phyloP scores from a whole-genome alignment of 2,329 filamentous ascomycete genomes.

The Pseudomassariella vexata region DNA sequence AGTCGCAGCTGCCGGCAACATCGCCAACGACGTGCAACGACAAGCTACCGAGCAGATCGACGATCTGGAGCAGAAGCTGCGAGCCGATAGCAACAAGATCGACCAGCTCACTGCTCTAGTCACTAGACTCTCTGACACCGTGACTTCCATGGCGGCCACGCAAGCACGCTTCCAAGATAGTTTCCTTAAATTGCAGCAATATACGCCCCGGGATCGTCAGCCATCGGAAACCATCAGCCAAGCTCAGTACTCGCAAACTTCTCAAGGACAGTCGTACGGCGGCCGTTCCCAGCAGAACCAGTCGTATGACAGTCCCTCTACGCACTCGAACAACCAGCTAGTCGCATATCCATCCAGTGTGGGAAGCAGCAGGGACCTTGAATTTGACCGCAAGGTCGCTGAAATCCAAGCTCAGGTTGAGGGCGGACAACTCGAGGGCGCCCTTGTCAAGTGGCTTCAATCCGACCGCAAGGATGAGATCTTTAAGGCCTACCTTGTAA shows the following conservation, averaged over 20 bases:
- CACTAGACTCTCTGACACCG: slow-evolving; percentile 59
- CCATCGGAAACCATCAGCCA: slow-evolving; percentile 10
- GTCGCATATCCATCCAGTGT: slow-evolving; percentile 33
- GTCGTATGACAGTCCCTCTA: slow-evolving; percentile 21
- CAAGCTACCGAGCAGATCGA: slow-evolving; percentile 47
- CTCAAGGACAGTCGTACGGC: slow-evolving; percentile 23
- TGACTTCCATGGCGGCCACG: slow-evolving; percentile 62
- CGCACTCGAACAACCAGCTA: slow-evolving; percentile 27
- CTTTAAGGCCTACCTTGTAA: slow-evolving; percentile 50
- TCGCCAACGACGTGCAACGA: slow-evolving; percentile 63
- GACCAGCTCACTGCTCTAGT: slow-evolving; percentile 66
- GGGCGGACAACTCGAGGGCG: slow-evolving; percentile 55
- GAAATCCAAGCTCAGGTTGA: slow-evolving; percentile 58
- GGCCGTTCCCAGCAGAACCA: slow-evolving; percentile 11
- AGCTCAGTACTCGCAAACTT: slow-evolving; percentile 10
- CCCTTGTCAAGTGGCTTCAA: slow-evolving; percentile 63
- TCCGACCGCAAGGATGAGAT: slow-evolving; percentile 56
- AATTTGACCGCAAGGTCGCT: slow-evolving; percentile 50
- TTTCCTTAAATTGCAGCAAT: slow-evolving; percentile 51
- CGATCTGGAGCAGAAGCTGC: slow-evolving; percentile 43
- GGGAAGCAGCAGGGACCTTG: slow-evolving; percentile 39
- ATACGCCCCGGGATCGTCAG: slow-evolving; percentile 35
- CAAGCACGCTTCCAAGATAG: slow-evolving; percentile 65
- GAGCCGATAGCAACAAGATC: slow-evolving; percentile 58
- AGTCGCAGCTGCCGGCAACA: slow-evolving; percentile 59